Percentiles rank a stretch among this genome's conserved stretches.
These are phyloP conservation scores for Russula dissimulans DNA, from an alignment of 768 basidiomycete species.

Conservation along the genomic window DNA sequence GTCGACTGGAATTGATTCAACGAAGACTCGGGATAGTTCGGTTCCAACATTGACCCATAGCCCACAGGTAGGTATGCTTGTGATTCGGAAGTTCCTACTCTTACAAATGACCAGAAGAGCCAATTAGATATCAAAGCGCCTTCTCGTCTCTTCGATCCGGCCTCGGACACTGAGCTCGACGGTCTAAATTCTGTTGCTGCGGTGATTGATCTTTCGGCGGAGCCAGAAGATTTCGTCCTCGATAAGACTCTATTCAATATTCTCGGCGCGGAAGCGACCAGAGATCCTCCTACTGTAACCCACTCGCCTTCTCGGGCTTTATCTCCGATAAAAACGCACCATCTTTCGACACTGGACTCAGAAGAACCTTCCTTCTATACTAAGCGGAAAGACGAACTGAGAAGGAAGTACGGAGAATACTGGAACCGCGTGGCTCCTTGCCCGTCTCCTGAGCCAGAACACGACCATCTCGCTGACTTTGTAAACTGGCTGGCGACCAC, in stretches of 20 bases:
- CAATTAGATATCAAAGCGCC: not conserved
- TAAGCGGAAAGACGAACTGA: conserved; percentile 7
- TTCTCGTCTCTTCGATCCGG: not conserved
- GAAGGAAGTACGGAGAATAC: conserved; percentile 2
- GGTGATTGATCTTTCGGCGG: not conserved
- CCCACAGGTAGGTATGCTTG: conserved; percentile 1
- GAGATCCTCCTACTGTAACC: not conserved
- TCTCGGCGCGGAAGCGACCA: conserved; percentile 1
- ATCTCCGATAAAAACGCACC: not conserved
- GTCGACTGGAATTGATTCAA: not conserved
- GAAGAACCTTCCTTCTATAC: conserved; percentile 14
- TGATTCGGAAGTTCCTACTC: not conserved
- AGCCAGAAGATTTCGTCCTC: conserved; percentile 24
- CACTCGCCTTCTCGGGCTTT: not conserved
- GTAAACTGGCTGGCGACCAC: conserved; percentile 28
- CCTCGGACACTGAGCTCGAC: not conserved
- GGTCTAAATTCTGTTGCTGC: not conserved
- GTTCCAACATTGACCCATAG: not conserved
- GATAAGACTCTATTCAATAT: conserved; percentile 29
- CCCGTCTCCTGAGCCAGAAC: not conserved
- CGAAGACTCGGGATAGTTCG: not conserved
- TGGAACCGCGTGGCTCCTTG: conserved; percentile 2
- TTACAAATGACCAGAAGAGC: not conserved
- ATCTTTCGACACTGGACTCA: not conserved
- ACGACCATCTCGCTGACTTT: conserved; percentile 55